Evolutionary conservation across 2,329 filamentous ascomycete species (phyloP).

Genomic region (Fusarium newnesense): DNA sequence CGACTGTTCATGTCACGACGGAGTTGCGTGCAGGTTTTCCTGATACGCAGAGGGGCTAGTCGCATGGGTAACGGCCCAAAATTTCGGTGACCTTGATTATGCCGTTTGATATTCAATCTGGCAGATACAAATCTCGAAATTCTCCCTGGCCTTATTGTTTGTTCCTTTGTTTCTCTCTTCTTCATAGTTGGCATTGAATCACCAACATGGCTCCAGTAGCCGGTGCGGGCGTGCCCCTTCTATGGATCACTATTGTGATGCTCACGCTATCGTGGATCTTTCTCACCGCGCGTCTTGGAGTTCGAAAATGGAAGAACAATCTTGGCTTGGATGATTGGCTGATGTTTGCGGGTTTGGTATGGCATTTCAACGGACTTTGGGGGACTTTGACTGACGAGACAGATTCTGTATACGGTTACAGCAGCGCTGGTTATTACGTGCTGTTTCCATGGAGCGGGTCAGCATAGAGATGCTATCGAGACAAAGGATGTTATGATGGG

Average conservation of each 20-base stretch:
- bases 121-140: neutral
- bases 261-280: constrained; percentile 26
- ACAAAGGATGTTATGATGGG: constrained; percentile 16
- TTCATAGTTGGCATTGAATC: neutral
- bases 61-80: neutral
- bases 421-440: constrained; percentile 29
- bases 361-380: neutral
- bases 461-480: neutral
- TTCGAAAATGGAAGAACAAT: constrained; percentile 28
- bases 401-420: constrained; percentile 33
- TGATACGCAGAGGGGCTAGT: neutral
- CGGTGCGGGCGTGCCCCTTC: constrained; percentile 26
- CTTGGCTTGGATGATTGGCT: constrained; percentile 39
- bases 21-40: neutral
- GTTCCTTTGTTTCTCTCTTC: neutral
- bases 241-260: constrained; percentile 32
- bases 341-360: constrained; percentile 33
- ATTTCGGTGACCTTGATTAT: neutral
- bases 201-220: constrained; percentile 19
- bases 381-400: neutral
- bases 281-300: constrained; percentile 3
- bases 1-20: neutral
- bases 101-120: neutral
- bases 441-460: constrained; percentile 32
- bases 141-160: neutral